These are phyloP conservation scores for Styphnolobium japonicum DNA, from an alignment of 306 rosid genomes.

Conservation along the genomic window DNA sequence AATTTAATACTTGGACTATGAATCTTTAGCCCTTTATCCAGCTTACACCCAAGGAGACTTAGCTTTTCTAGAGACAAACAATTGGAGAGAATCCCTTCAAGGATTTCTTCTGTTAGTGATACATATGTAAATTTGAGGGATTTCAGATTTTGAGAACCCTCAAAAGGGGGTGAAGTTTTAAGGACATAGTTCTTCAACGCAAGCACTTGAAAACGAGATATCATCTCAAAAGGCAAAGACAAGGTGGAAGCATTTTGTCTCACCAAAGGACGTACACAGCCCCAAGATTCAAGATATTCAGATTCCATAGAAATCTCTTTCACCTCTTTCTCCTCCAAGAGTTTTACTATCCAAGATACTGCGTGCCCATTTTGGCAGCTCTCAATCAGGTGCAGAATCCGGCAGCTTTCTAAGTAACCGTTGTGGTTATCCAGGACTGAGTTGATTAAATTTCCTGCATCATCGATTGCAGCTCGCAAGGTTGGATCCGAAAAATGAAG, in stretches of 20 bases:
- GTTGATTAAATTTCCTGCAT: neutral
- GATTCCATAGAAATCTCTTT: neutral
- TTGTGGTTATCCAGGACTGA: neutral
- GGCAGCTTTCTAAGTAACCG: neutral
- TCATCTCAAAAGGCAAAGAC: neutral
- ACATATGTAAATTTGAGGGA: neutral
- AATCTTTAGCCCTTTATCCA: neutral
- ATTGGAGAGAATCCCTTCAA: neutral
- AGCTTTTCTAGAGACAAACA: neutral
- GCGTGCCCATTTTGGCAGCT: neutral
- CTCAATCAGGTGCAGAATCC: neutral
- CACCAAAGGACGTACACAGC: neutral
- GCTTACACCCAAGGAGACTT: neutral
- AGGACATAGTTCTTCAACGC: neutral
- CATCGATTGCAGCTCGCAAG: neutral
- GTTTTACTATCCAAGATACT: neutral
- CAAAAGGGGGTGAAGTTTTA: neutral
- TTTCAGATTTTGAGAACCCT: neutral
- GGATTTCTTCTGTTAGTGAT: neutral
- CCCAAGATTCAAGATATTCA: neutral
- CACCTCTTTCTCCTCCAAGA: neutral
- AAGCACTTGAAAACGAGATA: neutral
- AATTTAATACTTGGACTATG: neutral
- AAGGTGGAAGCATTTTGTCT: neutral
- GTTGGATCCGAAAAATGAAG: neutral